Evolutionary conservation across 768 basidiomycete genomes (phyloP).

Genomic region (Podaxis rugospora): DNA sequence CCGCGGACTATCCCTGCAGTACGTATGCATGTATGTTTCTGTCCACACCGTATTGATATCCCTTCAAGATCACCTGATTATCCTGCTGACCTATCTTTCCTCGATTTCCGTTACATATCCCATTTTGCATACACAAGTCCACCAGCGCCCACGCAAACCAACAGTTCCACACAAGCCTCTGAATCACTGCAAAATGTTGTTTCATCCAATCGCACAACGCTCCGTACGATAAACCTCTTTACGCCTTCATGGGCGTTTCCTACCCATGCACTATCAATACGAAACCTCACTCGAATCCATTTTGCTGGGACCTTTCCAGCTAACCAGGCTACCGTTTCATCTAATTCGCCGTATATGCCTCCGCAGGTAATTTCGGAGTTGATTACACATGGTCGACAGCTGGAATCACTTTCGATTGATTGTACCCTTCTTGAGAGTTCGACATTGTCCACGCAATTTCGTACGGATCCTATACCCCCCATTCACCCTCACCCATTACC

Average conservation of each 20-base stretch:
- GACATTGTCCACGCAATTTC: slow-evolving; percentile 44
- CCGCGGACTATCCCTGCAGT: slow-evolving; percentile 55
- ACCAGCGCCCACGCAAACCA: slow-evolving; percentile 7
- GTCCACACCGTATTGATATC: background rate
- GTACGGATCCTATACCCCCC: slow-evolving; percentile 7
- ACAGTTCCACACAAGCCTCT: slow-evolving; percentile 30
- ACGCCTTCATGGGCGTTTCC: slow-evolving; percentile 59
- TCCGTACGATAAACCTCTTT: slow-evolving; percentile 52
- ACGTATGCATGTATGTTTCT: slow-evolving; percentile 12
- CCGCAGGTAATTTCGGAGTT: slow-evolving; percentile 55
- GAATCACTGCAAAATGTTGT: slow-evolving; percentile 42
- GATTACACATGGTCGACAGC: slow-evolving; percentile 54
- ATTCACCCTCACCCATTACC: slow-evolving; percentile 26
- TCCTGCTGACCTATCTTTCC: slow-evolving; percentile 39
- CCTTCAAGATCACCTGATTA: slow-evolving; percentile 37
- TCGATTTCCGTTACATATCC: slow-evolving; percentile 49
- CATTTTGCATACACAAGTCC: slow-evolving; percentile 52
- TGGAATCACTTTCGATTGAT: slow-evolving; percentile 54
- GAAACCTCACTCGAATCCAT: slow-evolving; percentile 60
- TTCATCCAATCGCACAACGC: slow-evolving; percentile 43
- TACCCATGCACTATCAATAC: slow-evolving; percentile 44
- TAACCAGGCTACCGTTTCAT: slow-evolving; percentile 16
- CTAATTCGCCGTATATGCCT: slow-evolving; percentile 23
- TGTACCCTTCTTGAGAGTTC: slow-evolving; percentile 50
- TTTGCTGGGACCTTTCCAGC: slow-evolving; percentile 55